Percentiles rank a stretch among this genome's conserved stretches.
These are phyloP conservation scores for Termitomyces sp. DNA, from an alignment of 1,284 basidiomycete genomes.

Conservation along the genomic window DNA sequence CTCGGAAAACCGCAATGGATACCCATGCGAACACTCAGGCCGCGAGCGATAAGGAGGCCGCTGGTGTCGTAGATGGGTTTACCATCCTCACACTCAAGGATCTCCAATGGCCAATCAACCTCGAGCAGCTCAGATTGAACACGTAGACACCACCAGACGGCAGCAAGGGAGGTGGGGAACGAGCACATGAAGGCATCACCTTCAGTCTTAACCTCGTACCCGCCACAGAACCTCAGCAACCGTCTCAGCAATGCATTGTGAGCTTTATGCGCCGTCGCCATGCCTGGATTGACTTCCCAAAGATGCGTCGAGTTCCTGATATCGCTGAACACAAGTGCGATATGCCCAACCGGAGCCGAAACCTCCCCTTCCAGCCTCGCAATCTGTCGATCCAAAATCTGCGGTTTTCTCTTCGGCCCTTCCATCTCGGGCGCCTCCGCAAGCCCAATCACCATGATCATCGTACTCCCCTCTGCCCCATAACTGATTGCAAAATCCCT, in stretches of 20 bases:
- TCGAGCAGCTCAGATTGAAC: slow-evolving; percentile 85
- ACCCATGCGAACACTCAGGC: slow-evolving; percentile 95
- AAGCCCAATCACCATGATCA: slow-evolving; percentile 97
- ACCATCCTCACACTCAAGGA: slow-evolving; percentile 91
- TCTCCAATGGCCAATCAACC: slow-evolving; percentile 92
- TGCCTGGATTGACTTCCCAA: slow-evolving; percentile 96
- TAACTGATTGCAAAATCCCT: slow-evolving; percentile 97
- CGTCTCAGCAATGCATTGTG: slow-evolving; percentile 89
- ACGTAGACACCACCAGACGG: slow-evolving; percentile 88
- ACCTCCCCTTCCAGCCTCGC: slow-evolving; percentile 79
- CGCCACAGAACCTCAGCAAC: slow-evolving; percentile 86
- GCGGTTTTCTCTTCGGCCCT: slow-evolving; percentile 37
- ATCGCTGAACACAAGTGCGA: slow-evolving; percentile 97
- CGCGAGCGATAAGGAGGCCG: slow-evolving; percentile 77
- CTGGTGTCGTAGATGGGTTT: slow-evolving; percentile 72
- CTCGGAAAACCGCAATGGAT: slow-evolving; percentile 91
- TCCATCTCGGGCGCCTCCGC: slow-evolving; percentile 40
- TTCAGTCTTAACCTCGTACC: slow-evolving; percentile 99
- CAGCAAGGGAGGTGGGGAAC: slow-evolving; percentile 85
- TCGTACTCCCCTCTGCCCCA: slow-evolving; percentile 89
- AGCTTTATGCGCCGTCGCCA: slow-evolving; percentile 91
- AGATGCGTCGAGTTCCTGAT: slow-evolving; percentile 96
- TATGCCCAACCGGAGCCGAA: slow-evolving; percentile 81
- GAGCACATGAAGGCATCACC: slow-evolving; percentile 99
- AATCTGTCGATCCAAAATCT: slow-evolving; percentile 49